Conservation (phyloP, 176 grass and related monocot genomes). For the Dendrocalamus sinicus region DNA sequence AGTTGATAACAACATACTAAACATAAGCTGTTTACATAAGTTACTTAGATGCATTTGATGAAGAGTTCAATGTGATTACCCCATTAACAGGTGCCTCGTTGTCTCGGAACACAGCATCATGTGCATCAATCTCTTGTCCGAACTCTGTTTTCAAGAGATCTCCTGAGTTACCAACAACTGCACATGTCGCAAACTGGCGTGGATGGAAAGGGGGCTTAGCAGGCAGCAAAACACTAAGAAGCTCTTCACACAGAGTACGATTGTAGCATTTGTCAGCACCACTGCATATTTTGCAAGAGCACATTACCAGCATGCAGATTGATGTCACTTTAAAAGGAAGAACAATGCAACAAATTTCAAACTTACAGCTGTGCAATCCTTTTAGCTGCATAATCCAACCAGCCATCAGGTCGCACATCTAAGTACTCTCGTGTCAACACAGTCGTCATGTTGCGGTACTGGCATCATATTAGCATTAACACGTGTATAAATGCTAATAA, state of each 20-base stretch:
- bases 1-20: slow-evolving; percentile 3
- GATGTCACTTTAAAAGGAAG: slow-evolving; percentile 6
- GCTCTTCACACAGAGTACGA: slow-evolving; percentile 84
- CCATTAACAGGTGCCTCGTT: slow-evolving; percentile 98
- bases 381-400: slow-evolving; percentile 90
- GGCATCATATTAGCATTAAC: slow-evolving; percentile 46
- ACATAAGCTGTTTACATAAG: neutral
- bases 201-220: slow-evolving; percentile 95
- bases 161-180: slow-evolving; percentile 95
- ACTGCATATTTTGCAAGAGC: slow-evolving; percentile 49
- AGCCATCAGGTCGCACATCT: slow-evolving; percentile 92
- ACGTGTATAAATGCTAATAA: slow-evolving; percentile 9
- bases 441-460: slow-evolving; percentile 98
- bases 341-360: slow-evolving; percentile 20
- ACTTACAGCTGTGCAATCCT: slow-evolving; percentile 96
- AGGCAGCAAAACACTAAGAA: slow-evolving; percentile 84
- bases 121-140: slow-evolving; percentile 89
- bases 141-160: slow-evolving; percentile 98
- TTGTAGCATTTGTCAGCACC: slow-evolving; percentile 95
- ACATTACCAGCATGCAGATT: neutral
- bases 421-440: slow-evolving; percentile 98
- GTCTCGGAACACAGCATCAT: slow-evolving; percentile 97
- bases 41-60: neutral
- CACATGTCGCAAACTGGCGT: slow-evolving; percentile 82
- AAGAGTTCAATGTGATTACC: slow-evolving; percentile 52